These are phyloP conservation scores for Tanozyma kutaoensis DNA, from an alignment of 805 yeast genomes.

Conservation along the genomic window DNA sequence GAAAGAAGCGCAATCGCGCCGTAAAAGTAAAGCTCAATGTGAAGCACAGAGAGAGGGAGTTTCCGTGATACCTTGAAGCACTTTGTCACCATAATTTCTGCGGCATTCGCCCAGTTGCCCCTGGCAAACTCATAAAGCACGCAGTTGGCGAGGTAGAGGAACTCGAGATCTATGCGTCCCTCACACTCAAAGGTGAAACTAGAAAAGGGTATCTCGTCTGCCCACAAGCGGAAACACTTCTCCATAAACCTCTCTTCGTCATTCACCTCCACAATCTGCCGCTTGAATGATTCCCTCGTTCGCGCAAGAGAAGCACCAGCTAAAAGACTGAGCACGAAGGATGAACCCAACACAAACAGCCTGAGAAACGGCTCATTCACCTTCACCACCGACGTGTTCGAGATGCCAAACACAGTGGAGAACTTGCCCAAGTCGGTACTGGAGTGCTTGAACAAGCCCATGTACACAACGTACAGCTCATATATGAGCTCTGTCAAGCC, in stretches of 20 bases:
- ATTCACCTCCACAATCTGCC: constrained; percentile 1
- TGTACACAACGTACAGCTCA: constrained; percentile 24
- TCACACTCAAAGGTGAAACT: constrained; percentile 2
- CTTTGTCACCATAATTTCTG: constrained; percentile 4
- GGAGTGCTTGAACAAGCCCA: constrained; percentile 31
- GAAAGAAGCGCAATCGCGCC: constrained; percentile 7
- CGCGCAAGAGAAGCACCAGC: not conserved
- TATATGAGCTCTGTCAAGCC: constrained; percentile 24
- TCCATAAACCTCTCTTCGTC: constrained; percentile 2
- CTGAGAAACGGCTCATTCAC: constrained; percentile 2
- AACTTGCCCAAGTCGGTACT: constrained; percentile 16
- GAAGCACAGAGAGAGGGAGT: constrained; percentile 10
- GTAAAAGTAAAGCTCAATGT: constrained; percentile 10
- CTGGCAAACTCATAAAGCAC: constrained; percentile 5
- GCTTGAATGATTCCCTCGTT: constrained; percentile 1
- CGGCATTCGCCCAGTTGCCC: constrained; percentile 6
- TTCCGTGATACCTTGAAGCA: constrained; percentile 9
- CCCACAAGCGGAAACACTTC: constrained; percentile 3
- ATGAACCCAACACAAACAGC: constrained; percentile 1
- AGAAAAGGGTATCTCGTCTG: constrained; percentile 1
- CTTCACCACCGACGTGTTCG: not conserved
- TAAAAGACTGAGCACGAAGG: not conserved
- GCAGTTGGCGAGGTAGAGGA: constrained; percentile 5
- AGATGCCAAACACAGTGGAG: constrained; percentile 5
- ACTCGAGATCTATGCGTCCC: constrained; percentile 3